These are phyloP conservation scores for Cyclotella kingstonii DNA, from an alignment of 108 stramenopile genomes.

Conservation along the genomic window DNA sequence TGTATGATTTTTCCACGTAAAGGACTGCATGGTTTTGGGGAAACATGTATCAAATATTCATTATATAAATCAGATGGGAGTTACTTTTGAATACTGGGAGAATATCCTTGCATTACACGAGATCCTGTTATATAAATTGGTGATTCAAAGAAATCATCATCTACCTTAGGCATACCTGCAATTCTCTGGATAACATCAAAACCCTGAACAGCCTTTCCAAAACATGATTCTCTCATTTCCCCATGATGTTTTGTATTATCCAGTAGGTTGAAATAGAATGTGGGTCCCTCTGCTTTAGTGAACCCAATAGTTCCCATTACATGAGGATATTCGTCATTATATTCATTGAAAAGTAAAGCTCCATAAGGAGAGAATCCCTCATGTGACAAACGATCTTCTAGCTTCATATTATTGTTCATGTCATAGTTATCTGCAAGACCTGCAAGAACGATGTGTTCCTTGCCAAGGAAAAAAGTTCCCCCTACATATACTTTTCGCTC, in stretches of 20 bases:
- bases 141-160: constrained; percentile 9
- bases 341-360: constrained; percentile 58
- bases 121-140: constrained; percentile 21
- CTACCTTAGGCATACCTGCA: constrained; percentile 15
- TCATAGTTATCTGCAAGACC: constrained; percentile 19
- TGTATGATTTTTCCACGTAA: too few species aligned
- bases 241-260: constrained; percentile 83
- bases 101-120: constrained; percentile 10
- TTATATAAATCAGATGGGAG: neutral
- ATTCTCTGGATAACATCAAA: constrained; percentile 57
- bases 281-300: constrained; percentile 68
- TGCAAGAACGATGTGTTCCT: constrained; percentile 20
- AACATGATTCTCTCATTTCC: constrained; percentile 63
- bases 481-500: constrained; percentile 47
- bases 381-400: constrained; percentile 13
- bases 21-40: too few species aligned
- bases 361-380: constrained; percentile 27
- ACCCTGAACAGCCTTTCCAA: constrained; percentile 68
- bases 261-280: constrained; percentile 83
- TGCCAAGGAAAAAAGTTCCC: constrained; percentile 17
- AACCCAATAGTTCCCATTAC: constrained; percentile 74
- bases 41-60: neutral
- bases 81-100: neutral
- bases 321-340: constrained; percentile 69
- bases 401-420: constrained; percentile 13